phyloP scores from a whole-genome alignment of 2,329 filamentous ascomycete species.

The Phoma sp. region DNA sequence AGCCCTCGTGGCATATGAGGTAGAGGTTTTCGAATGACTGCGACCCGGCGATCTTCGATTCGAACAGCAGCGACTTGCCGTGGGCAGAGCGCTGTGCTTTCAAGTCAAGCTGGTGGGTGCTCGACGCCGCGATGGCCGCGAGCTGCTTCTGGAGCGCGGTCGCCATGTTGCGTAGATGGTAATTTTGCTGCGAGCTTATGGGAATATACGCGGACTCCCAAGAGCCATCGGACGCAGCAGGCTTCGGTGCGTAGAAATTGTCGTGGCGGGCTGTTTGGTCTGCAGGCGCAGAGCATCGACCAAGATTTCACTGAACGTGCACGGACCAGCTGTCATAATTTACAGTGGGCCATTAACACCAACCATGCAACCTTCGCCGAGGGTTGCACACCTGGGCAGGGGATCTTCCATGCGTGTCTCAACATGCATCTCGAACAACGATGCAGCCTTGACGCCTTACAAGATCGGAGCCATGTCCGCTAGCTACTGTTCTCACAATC shows the following conservation, averaged over 20 bases:
- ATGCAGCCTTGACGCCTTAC: neutral
- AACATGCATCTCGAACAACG: neutral
- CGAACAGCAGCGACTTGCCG: constrained; percentile 94
- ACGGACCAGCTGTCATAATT: constrained; percentile 1
- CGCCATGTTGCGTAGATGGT: constrained; percentile 59
- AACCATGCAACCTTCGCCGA: neutral
- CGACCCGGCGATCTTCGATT: constrained; percentile 78
- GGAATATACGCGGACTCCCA: constrained; percentile 1
- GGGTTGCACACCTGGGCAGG: no score
- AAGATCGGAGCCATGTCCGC: neutral
- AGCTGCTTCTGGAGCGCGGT: constrained; percentile 92
- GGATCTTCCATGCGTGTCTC: neutral
- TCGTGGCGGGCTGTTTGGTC: constrained; percentile 22
- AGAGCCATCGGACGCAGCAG: constrained; percentile 35
- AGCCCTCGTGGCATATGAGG: constrained; percentile 85
- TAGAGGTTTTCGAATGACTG: constrained; percentile 93
- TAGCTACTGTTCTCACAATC: no score
- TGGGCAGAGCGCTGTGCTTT: constrained; percentile 92
- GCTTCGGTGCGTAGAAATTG: constrained; percentile 20
- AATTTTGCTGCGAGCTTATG: neutral
- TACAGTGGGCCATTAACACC: constrained; percentile 5
- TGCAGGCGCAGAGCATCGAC: constrained; percentile 13
- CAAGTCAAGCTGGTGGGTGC: constrained; percentile 87
- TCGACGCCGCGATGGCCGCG: constrained; percentile 87
- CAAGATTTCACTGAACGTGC: constrained; percentile 4